phyloP scores from a whole-genome alignment of 352 stramenopile species.

The Thalassiosira mediterranea region DNA sequence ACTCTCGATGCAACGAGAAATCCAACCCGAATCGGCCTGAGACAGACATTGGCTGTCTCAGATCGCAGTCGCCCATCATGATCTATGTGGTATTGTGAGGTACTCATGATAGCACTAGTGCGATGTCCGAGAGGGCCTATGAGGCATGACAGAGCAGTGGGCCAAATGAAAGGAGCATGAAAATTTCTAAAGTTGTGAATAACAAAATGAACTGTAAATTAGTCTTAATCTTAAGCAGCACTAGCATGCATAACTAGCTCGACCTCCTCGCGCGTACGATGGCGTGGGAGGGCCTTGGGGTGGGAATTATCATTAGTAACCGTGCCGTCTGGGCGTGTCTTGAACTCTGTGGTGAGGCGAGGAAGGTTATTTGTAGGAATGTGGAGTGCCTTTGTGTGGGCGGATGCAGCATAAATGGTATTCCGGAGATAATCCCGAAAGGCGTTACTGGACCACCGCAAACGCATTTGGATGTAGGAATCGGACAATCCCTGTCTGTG shows the following conservation, averaged over 20 bases:
- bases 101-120: not conserved
- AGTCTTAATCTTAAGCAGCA: not conserved
- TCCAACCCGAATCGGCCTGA: not conserved
- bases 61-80: not conserved
- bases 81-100: not conserved
- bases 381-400: slow-evolving; percentile 16
- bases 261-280: not conserved
- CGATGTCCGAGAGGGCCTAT: not conserved
- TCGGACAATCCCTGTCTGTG: slow-evolving; percentile 18
- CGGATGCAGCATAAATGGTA: slow-evolving; percentile 20
- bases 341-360: not conserved
- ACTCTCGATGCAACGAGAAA: no score
- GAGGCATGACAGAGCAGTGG: not conserved
- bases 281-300: not conserved
- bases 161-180: no score
- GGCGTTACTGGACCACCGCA: slow-evolving; percentile 20
- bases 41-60: not conserved
- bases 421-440: slow-evolving; percentile 27
- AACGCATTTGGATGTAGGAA: slow-evolving; percentile 18
- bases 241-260: not conserved
- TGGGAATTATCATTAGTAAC: not conserved
- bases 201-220: no score
- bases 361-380: slow-evolving; percentile 16
- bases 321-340: not conserved
- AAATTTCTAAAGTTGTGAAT: no score